Percentiles rank a stretch among this genome's conserved stretches.
phyloP scores from a whole-genome alignment of 1,284 basidiomycete species.

The Phenoliferia sp. region DNA sequence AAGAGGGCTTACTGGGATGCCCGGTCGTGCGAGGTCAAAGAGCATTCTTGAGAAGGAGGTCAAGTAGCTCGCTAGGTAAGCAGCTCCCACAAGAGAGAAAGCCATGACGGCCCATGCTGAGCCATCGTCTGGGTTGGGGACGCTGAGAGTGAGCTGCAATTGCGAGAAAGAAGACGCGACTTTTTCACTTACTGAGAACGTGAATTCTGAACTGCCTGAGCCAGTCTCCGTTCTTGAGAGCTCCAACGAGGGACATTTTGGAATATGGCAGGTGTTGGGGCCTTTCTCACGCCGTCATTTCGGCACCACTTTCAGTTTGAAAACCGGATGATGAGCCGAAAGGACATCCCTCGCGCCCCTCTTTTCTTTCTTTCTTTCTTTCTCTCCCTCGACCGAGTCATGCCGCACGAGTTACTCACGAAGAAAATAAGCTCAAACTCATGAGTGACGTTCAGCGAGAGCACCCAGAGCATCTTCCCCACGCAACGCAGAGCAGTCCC shows the following conservation, averaged over 20 bases:
- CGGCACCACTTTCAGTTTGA: too few species aligned
- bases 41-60: conserved; percentile 30
- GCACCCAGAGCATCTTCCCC: too few species aligned
- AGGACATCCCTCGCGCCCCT: too few species aligned
- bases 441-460: too few species aligned
- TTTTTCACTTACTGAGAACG: neutral
- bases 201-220: neutral
- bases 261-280: neutral
- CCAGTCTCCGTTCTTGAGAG: neutral
- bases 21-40: conserved; percentile 33
- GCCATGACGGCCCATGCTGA: conserved; percentile 24
- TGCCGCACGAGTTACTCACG: too few species aligned
- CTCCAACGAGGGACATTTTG: neutral
- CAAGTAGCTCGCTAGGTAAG: conserved; percentile 26
- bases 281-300: too few species aligned
- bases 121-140: conserved; percentile 13
- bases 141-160: neutral
- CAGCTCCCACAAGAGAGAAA: conserved; percentile 26
- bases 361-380: too few species aligned
- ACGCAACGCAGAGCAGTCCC: too few species aligned
- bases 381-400: too few species aligned
- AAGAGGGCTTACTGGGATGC: conserved; percentile 22
- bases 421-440: too few species aligned
- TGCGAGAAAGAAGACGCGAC: neutral
- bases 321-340: neutral